These are phyloP conservation scores for Amniculicola lignicola DNA, from an alignment of 495 filamentous ascomycete species.

Conservation along the genomic window DNA sequence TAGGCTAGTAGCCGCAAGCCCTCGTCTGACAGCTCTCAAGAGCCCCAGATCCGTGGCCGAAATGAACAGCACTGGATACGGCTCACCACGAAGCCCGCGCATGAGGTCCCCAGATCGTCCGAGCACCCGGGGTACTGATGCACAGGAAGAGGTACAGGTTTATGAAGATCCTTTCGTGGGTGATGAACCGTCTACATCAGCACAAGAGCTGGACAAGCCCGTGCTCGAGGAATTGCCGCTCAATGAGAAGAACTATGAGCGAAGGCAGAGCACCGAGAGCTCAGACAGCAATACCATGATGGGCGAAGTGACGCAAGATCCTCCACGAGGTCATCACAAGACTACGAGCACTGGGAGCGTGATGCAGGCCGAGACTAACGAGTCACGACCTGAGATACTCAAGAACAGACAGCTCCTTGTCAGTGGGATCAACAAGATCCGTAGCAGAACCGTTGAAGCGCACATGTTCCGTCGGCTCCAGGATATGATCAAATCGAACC, in stretches of 20 bases:
- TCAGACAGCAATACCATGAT: conserved; percentile 26
- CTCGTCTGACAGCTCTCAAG: conserved; percentile 13
- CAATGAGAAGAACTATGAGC: conserved; percentile 41
- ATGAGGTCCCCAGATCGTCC: conserved; percentile 30
- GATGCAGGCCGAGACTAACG: conserved; percentile 24
- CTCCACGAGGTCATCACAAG: conserved; percentile 25
- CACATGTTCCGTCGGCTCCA: conserved; percentile 88
- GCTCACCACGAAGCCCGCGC: conserved; percentile 21
- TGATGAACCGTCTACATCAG: conserved; percentile 20
- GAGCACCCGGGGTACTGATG: conserved; percentile 25
- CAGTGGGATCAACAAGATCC: conserved; percentile 73
- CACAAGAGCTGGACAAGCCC: conserved; percentile 30
- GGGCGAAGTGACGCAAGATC: conserved; percentile 17
- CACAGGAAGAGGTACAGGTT: conserved; percentile 41
- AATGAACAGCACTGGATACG: conserved; percentile 8
- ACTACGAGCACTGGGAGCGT: conserved; percentile 31
- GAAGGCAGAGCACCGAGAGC: conserved; percentile 33
- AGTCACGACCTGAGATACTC: conserved; percentile 44
- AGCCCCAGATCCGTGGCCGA: conserved; percentile 21
- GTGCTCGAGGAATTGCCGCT: conserved; percentile 44
- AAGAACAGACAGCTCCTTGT: conserved; percentile 57
- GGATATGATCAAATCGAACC: conserved; percentile 67
- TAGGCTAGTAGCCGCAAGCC: conserved; percentile 21
- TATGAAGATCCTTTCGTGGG: conserved; percentile 43
- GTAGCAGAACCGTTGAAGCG: conserved; percentile 69